Percentiles rank a stretch among this genome's conserved stretches.
Evolutionary conservation across 495 filamentous ascomycete genomes (phyloP).

Genomic region (Lasiosphaeria miniovina): DNA sequence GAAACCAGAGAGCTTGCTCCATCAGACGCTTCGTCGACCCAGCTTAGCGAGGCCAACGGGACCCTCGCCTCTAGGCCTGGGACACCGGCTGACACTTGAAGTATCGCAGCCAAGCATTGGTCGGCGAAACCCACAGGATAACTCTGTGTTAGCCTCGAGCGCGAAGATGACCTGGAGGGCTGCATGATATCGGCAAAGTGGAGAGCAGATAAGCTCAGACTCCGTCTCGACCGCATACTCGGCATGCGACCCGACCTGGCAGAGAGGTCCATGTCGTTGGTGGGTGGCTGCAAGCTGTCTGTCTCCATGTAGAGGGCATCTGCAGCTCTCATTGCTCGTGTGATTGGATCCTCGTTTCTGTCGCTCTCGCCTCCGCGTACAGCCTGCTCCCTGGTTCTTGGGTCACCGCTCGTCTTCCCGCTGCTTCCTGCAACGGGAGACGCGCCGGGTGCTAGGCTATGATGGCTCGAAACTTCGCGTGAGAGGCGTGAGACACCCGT

Average conservation of each 20-base stretch:
- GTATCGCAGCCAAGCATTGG: neutral
- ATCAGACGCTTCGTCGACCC: constrained; percentile 17
- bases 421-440: neutral
- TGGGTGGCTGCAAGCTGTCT: constrained; percentile 37
- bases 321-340: constrained; percentile 47
- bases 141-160: constrained; percentile 26
- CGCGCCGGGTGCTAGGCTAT: neutral
- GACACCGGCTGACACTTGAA: neutral
- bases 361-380: neutral
- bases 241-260: constrained; percentile 18
- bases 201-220: constrained; percentile 34
- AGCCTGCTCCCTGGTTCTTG: neutral
- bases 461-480: neutral
- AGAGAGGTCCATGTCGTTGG: constrained; percentile 37
- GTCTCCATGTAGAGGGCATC: constrained; percentile 49
- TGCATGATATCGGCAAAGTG: constrained; percentile 12
- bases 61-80: constrained; percentile 7
- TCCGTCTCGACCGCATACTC: constrained; percentile 23
- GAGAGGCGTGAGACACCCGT: neutral
- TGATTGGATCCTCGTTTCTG: constrained; percentile 35
- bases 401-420: neutral
- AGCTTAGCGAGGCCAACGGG: constrained; percentile 16
- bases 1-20: neutral
- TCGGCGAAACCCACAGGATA: constrained; percentile 16
- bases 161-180: constrained; percentile 16